Base-by-base conservation (phyloP, 108 stramenopile genomes). In the Seminavis robusta region DNA sequence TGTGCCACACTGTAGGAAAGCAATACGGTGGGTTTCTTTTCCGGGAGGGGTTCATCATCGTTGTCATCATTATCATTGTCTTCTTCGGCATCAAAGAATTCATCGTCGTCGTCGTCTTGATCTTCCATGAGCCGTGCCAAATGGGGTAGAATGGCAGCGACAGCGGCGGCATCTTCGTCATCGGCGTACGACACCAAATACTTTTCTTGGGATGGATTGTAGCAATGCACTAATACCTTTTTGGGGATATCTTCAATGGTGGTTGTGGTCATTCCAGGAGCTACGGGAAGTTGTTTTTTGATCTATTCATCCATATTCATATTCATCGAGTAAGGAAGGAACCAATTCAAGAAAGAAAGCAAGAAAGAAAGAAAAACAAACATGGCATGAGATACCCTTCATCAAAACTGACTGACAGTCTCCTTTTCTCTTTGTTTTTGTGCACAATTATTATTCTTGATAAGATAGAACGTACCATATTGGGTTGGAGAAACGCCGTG, bases 241-340 rank as follows among this genome's bases (percentile, higher is more conserved):
- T 29, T 17, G 3, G 3, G 9, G n/a, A n/a, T 52, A 2, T 9
- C 38, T 21, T 17, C 16, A 42, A 42, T 43, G 36, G 17, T 69
- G 61, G 52, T 68, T 7, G 79, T 80, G 9, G 66, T 57, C 81
- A 84, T 83, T 41, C 84, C 84, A 23, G 84, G 84, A 29, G 84
- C 84, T 17, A 64, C 84, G 2, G 77, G 79, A 27, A 85, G 52
- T 33, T 72, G 71, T 24, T 46, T 19, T 8, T 69, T 4, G 38
- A 76, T 68, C 71, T 73, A 36, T 17, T 2, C 9, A 9, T 17
- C 11, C 4, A 15, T 24, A 23, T 29, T 8, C 11, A 38, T 26
- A 25, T n/a, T n/a, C n/a, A n/a, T n/a, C n/a, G n/a, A n/a, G 8
- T 34, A 61, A 21, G 33, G 8, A n/a, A 36, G 23, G 23, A 36